These are phyloP conservation scores for Pseudonitzschia delicatissima DNA, from an alignment of 108 stramenopile species.

Conservation along the genomic window DNA sequence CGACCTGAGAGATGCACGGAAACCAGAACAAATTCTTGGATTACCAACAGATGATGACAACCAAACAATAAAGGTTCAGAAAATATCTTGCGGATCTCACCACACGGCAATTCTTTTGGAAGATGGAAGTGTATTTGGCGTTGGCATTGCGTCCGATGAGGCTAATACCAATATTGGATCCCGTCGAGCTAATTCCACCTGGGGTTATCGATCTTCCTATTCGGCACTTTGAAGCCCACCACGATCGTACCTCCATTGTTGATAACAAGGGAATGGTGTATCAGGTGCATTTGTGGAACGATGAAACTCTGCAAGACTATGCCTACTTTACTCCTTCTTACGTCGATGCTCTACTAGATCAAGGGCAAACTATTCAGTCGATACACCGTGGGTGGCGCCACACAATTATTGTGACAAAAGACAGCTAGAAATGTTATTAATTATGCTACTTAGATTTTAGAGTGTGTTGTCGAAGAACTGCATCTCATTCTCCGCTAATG, in stretches of 20 bases:
- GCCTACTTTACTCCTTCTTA: slow-evolving; percentile 73
- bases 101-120: slow-evolving; percentile 80
- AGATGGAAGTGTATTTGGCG: slow-evolving; percentile 80
- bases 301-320: slow-evolving; percentile 58
- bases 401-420: slow-evolving; percentile 63
- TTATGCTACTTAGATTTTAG: too few species aligned
- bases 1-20: slow-evolving; percentile 34
- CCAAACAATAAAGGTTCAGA: slow-evolving; percentile 29
- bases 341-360: slow-evolving; percentile 53
- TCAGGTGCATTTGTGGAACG: slow-evolving; percentile 76
- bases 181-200: slow-evolving; percentile 66
- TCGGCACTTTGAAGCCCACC: slow-evolving; percentile 71
- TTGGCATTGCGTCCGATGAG: slow-evolving; percentile 79
- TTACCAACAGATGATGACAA: slow-evolving; percentile 41
- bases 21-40: slow-evolving; percentile 55
- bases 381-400: slow-evolving; percentile 86
- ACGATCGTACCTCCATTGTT: slow-evolving; percentile 79
- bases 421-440: neutral
- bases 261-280: slow-evolving; percentile 55
- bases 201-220: slow-evolving; percentile 54
- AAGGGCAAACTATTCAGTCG: slow-evolving; percentile 35
- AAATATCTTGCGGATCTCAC: slow-evolving; percentile 79
- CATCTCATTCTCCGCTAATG: too few species aligned
- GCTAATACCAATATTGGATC: slow-evolving; percentile 55
- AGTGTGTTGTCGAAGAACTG: too few species aligned